Evolutionary conservation across 768 basidiomycete species (phyloP).

Genomic region (Rhodocollybia butyracea): DNA sequence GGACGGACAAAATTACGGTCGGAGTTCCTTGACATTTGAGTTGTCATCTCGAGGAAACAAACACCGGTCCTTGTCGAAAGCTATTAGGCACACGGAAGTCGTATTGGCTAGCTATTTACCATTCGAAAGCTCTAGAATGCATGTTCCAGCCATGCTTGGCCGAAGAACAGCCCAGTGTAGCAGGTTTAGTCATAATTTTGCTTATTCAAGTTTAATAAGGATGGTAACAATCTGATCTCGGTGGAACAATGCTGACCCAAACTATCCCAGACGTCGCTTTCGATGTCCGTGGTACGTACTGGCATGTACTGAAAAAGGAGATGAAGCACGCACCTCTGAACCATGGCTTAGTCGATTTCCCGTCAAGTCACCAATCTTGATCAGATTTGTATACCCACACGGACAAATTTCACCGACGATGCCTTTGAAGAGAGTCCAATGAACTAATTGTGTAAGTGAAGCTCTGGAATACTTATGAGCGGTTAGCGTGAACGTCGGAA

Average conservation of each 20-base stretch:
- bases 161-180: constrained; percentile 95
- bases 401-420: no score
- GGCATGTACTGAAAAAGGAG: no score
- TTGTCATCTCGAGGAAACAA: constrained; percentile 87
- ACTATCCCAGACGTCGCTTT: constrained; percentile 91
- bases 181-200: constrained; percentile 54
- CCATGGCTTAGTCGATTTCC: no score
- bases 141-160: constrained; percentile 99
- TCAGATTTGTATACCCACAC: no score
- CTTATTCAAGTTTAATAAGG: background rate
- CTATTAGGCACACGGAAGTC: constrained; percentile 70
- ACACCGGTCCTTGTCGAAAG: constrained; percentile 95
- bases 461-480: no score
- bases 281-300: no score
- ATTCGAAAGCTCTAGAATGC: constrained; percentile 98
- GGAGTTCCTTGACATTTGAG: constrained; percentile 96
- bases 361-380: no score
- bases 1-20: constrained; percentile 6
- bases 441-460: no score
- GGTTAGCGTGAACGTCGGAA: no score
- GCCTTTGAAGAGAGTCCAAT: no score
- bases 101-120: constrained; percentile 31
- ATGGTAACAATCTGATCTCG: background rate
- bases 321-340: no score
- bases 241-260: constrained; percentile 89